Base-by-base conservation (phyloP, 139 green algal genomes). In the Chlorella sorokiniana region DNA sequence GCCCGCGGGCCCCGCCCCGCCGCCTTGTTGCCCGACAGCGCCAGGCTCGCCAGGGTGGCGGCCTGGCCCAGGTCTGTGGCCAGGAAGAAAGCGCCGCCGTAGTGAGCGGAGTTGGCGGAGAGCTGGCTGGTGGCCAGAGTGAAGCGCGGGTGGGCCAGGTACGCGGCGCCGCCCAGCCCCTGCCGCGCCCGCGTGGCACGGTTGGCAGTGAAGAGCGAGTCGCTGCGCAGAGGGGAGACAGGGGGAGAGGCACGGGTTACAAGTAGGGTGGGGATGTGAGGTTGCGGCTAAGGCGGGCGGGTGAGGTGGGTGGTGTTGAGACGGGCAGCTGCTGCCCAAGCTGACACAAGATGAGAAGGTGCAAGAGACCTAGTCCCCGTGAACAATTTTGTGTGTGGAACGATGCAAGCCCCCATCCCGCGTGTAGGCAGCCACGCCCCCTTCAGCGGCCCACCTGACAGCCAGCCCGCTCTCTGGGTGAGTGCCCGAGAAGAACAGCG, bases 11-110 rank as follows among this genome's bases (percentile, higher is more conserved):
- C 81, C 81, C 51, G 65, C 54, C 73, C 59, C 1, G 10, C 16
- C 2, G 79, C 79, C 5, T 40, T 29, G 68, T 84, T 84, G 41
- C 25, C 29, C 14, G 37, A 54, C 10, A 67, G 33, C 14, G 8
- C 38, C 3, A 78, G 14, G 35, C 42, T 29, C 1, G 68, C 5
- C 42, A 79, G 45, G 3, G 3, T 1, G 9, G 75, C 41, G 23
- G 14, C 64, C 10, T 11, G 27, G 41, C 14, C 23, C 27, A 87
- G 52, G 65, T 87, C 41, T 1, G 83, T 40, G 1, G 77, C 69
- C 25, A 87, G 22, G n/a, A 75, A 87, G 3, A 87, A 38, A 3
- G 23, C 83, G 41, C 83, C 83, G 10, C 83, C 83, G 14, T 61
- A 63, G 65, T 40, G 84, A 22, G 77, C 83, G 7, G 31, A 42